A percentile compares a stretch with the other conserved stretches of the same genome.
These are phyloP conservation scores for Clarkia xantiana DNA, from an alignment of 345 rosid genomes.

Conservation along the genomic window DNA sequence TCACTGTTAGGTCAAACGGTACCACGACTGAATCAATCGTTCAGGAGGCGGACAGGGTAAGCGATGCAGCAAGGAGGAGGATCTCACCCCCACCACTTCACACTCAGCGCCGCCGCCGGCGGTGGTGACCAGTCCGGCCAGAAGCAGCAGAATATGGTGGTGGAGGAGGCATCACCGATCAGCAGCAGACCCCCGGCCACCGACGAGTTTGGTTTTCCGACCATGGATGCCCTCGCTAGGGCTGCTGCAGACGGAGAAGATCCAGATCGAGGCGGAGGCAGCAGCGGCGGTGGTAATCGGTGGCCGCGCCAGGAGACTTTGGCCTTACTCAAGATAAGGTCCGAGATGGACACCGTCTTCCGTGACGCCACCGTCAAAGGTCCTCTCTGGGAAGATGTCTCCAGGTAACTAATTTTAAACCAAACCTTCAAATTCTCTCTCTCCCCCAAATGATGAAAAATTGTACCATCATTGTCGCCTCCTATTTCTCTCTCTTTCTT, in stretches of 20 bases:
- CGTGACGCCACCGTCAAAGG: too few species aligned
- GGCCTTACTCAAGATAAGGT: too few species aligned
- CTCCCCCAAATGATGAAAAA: too few species aligned
- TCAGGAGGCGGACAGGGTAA: constrained; percentile 10
- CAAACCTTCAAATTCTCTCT: too few species aligned
- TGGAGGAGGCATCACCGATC: constrained; percentile 83
- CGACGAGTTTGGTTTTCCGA: constrained; percentile 11
- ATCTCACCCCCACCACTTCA: constrained; percentile 21
- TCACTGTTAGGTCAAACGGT: too few species aligned
- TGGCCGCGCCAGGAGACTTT: too few species aligned
- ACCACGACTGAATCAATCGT: not conserved
- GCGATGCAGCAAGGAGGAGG: constrained; percentile 22
- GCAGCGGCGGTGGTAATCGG: too few species aligned
- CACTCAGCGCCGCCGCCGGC: constrained; percentile 6
- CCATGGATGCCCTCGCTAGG: constrained; percentile 15
- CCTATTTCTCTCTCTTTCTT: constrained; percentile 10
- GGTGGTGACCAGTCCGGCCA: constrained; percentile 8
- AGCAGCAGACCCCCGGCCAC: constrained; percentile 76
- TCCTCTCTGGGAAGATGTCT: too few species aligned
- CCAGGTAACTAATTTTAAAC: too few species aligned
- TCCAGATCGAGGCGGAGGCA: constrained; percentile 6
- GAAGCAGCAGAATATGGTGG: constrained; percentile 23
- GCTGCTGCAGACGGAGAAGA: constrained; percentile 28
- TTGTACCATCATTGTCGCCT: too few species aligned
- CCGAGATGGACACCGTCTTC: too few species aligned